These are phyloP conservation scores for Coemansia biformis DNA, from an alignment of 192 early-diverging fungal genomes.

Conservation along the genomic window DNA sequence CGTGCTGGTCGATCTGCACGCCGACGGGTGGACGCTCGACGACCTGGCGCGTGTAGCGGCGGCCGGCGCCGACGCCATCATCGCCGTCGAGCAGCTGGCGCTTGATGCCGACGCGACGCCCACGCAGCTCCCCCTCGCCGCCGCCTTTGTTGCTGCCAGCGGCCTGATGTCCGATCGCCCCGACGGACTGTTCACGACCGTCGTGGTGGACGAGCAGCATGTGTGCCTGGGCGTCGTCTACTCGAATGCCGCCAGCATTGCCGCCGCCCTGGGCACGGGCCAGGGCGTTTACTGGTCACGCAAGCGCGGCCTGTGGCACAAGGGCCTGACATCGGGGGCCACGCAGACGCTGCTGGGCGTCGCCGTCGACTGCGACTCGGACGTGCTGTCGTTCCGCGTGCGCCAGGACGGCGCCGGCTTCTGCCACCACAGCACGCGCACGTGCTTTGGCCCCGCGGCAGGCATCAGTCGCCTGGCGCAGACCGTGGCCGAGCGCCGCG, in stretches of 20 bases:
- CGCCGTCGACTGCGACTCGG: conserved; percentile 85
- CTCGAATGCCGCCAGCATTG: conserved; percentile 76
- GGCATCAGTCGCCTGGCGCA: conserved; percentile 73
- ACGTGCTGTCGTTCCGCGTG: conserved; percentile 83
- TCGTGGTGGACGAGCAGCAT: conserved; percentile 86
- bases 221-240: conserved; percentile 91
- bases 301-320: conserved; percentile 87
- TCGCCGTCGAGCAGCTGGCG: conserved; percentile 18
- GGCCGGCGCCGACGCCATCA: conserved; percentile 20
- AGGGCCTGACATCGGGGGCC: conserved; percentile 91
- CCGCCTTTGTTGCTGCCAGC: conserved; percentile 24
- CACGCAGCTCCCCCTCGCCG: conserved; percentile 14
- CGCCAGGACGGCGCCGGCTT: conserved; percentile 83
- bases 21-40: conserved; percentile 24
- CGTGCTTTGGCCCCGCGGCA: conserved; percentile 80
- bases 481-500: conserved; percentile 62
- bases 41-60: conserved; percentile 13
- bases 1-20: conserved; percentile 29
- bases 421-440: conserved; percentile 87
- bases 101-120: not conserved
- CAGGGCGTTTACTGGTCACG: conserved; percentile 93
- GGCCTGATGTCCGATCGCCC: conserved; percentile 62
- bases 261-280: conserved; percentile 68
- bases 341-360: conserved; percentile 80
- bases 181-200: conserved; percentile 88